Percentiles rank a stretch among this genome's conserved stretches.
phyloP scores from a whole-genome alignment of 1,284 basidiomycete species.

The Ustilago vetiveriae region DNA sequence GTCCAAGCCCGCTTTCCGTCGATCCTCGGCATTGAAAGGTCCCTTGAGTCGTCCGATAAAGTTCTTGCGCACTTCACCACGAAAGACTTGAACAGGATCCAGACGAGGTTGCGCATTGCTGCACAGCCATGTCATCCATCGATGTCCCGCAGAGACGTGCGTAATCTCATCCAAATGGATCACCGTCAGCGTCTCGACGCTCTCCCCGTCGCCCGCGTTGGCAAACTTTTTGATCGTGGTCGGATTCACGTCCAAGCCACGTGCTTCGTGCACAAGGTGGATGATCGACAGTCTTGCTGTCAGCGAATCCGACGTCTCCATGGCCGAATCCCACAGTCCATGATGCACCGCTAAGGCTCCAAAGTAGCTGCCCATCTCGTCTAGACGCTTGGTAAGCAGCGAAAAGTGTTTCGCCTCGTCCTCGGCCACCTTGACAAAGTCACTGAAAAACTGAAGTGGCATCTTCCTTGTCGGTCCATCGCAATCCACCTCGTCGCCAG shows the following conservation, averaged over 20 bases:
- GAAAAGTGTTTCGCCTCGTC: slow-evolving; percentile 79
- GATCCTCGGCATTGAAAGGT: slow-evolving; percentile 81
- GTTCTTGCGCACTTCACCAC: slow-evolving; percentile 77
- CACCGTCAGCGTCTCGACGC: slow-evolving; percentile 70
- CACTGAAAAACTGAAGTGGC: slow-evolving; percentile 64
- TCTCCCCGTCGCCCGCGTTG: slow-evolving; percentile 76
- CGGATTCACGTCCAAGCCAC: slow-evolving; percentile 82
- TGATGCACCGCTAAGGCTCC: slow-evolving; percentile 71
- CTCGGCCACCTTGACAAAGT: slow-evolving; percentile 72
- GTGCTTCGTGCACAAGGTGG: slow-evolving; percentile 87
- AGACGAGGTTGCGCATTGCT: slow-evolving; percentile 70
- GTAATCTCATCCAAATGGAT: slow-evolving; percentile 78
- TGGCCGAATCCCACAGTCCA: slow-evolving; percentile 81
- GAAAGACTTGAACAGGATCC: slow-evolving; percentile 78
- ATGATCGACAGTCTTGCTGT: slow-evolving; percentile 83
- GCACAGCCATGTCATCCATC: slow-evolving; percentile 85
- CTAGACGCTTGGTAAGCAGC: slow-evolving; percentile 68
- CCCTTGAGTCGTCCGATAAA: slow-evolving; percentile 84
- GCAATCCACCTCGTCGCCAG: slow-evolving; percentile 17
- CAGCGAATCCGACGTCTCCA: slow-evolving; percentile 77
- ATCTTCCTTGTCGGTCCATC: slow-evolving; percentile 37
- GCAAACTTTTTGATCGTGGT: slow-evolving; percentile 81
- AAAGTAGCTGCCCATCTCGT: slow-evolving; percentile 78
- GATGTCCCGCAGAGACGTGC: slow-evolving; percentile 81
- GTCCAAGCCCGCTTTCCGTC: slow-evolving; percentile 74